Evolutionary conservation across 2,329 filamentous ascomycete species (phyloP).

Genomic region (Colletotrichum paranaense): DNA sequence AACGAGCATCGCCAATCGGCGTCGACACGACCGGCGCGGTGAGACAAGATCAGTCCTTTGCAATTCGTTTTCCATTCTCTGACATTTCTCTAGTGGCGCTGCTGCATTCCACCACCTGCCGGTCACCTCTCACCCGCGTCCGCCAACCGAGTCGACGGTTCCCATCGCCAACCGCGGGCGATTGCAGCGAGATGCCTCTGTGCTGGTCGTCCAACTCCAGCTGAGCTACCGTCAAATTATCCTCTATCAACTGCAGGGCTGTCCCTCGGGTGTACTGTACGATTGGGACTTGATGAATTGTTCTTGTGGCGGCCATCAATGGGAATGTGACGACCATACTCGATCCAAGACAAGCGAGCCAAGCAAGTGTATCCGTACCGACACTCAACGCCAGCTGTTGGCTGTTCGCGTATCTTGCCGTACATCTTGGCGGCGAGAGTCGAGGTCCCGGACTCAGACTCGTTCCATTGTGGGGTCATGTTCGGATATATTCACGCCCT

Average conservation of each 20-base stretch:
- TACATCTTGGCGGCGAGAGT: background rate
- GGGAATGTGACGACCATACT: background rate
- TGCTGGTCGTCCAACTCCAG: background rate
- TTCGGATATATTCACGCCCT: background rate
- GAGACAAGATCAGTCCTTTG: background rate
- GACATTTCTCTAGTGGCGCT: background rate
- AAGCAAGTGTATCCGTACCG: too few species aligned
- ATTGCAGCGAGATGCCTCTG: slow-evolving; percentile 8
- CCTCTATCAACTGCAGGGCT: slow-evolving; percentile 9
- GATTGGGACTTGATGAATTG: background rate
- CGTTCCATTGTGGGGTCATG: background rate
- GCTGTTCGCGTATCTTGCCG: background rate
- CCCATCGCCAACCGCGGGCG: slow-evolving; percentile 2
- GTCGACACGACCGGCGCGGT: background rate
- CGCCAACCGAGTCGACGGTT: slow-evolving; percentile 24
- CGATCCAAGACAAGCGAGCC: background rate
- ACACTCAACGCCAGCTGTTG: background rate
- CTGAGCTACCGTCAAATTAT: slow-evolving; percentile 14
- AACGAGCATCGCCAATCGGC: background rate
- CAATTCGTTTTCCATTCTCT: background rate
- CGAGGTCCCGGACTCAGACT: background rate
- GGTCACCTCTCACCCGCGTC: background rate
- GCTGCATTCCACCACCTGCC: background rate
- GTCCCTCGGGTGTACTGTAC: background rate
- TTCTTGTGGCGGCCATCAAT: background rate